Conservation (phyloP, 192 early-diverging fungal genomes). For the Haplosporangium gracile region DNA sequence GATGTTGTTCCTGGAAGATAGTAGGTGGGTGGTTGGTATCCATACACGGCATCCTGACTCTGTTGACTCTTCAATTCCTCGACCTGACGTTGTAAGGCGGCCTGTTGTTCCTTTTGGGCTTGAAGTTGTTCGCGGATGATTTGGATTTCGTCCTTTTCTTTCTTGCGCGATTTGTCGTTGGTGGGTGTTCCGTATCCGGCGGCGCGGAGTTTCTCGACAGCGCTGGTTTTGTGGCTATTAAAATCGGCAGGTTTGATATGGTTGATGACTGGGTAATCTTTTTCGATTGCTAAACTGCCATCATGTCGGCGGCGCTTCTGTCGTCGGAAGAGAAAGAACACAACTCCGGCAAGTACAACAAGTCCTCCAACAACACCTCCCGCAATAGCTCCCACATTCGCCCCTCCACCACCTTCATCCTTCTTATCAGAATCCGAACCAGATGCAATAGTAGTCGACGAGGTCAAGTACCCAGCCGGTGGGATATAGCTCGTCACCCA, state of each 20-base stretch:
- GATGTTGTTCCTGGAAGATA: constrained; percentile 5
- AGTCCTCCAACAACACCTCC: constrained; percentile 37
- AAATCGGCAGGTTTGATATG: too few relatives aligned
- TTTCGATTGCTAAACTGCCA: neutral
- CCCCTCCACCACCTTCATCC: neutral
- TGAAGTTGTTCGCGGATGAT: constrained; percentile 13
- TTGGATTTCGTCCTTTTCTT: constrained; percentile 5
- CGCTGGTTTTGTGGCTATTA: neutral
- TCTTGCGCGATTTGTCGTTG: neutral
- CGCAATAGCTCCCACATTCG: constrained; percentile 47
- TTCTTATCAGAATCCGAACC: neutral
- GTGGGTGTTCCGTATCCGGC: neutral
- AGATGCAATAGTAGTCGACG: neutral
- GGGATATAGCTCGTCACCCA: constrained; percentile 33
- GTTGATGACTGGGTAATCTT: neutral
- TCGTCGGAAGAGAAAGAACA: constrained; percentile 19
- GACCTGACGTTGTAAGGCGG: neutral
- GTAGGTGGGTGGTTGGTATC: constrained; percentile 18
- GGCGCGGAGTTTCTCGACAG: neutral
- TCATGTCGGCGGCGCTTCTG: neutral
- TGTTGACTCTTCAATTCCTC: constrained; percentile 17
- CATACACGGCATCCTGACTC: constrained; percentile 5
- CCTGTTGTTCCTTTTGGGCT: constrained; percentile 18
- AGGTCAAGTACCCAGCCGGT: constrained; percentile 1
- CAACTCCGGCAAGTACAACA: constrained; percentile 5